Base-by-base conservation (phyloP, 345 rosid species). In the Populus ilicifolia region DNA sequence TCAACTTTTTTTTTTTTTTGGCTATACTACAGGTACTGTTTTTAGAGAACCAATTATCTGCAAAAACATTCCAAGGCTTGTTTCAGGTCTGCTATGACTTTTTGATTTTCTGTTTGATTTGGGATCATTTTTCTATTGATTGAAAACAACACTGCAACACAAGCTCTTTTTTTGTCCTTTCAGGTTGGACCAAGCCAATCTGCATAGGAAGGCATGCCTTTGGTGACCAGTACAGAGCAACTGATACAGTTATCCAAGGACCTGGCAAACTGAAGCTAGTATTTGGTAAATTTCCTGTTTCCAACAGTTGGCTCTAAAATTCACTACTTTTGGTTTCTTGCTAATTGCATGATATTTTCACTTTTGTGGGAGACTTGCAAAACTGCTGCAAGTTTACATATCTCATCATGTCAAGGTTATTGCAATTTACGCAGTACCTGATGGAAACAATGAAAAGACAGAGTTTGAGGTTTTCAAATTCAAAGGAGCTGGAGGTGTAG, bases 201-300 rank as follows among this genome's bases (percentile, higher is more conserved):
- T 96, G 99, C 89, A 93, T 96, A 78, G 99, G 99, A 77, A 93
- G 99, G 48, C 99, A 93, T 88, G 98, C 99, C 56, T 96, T 90
- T 79, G 98, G 99, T 78, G 98, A 96, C 79, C 98, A 96, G 79
- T 93, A 92, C 77, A 85, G 92, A 72, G 99, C 99, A 16, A 96
- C 98, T 80, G 99, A 96, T 83, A 29, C 87, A 52, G 95, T 93
- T 25, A 90, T 96, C 70, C 87, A 87, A 86, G 98, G 98, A 80
- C 77, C 97, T 62, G 99, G 99, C 76, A 92, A 90, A 84, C 93
- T 93, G 71, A 96, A 94, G 79, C 74, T 96, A 80, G 87, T 91
- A 46, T 96, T 90, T 83, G 99, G 99, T 93, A 89, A 76, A n/a
- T 68, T 20, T 70, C 25, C 21, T 3, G 23, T 50, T 5, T 67